Percentiles rank a stretch among this genome's conserved stretches.
These are phyloP conservation scores for Lolium multiflorum DNA, from an alignment of 176 grass and related monocot species.

Conservation along the genomic window DNA sequence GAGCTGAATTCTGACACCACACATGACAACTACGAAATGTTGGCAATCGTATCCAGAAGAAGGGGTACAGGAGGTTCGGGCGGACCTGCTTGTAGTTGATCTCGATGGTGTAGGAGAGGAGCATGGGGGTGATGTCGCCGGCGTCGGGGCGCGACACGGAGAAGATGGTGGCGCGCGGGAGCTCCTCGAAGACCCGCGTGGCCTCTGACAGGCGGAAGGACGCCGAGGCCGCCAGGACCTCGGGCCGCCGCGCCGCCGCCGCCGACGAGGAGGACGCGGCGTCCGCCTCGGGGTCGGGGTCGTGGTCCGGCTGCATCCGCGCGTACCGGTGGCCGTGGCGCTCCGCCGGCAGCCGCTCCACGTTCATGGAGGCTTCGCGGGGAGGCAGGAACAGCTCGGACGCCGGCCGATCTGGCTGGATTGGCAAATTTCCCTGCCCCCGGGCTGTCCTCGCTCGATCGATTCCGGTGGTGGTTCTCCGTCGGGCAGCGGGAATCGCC, in stretches of 20 bases:
- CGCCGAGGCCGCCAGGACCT: slow-evolving; percentile 67
- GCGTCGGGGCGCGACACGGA: slow-evolving; percentile 87
- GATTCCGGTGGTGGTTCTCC: neutral
- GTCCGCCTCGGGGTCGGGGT: slow-evolving; percentile 3
- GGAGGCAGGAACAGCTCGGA: slow-evolving; percentile 4
- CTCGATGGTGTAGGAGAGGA: slow-evolving; percentile 93
- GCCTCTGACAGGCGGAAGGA: slow-evolving; percentile 66
- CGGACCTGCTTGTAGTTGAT: slow-evolving; percentile 91
- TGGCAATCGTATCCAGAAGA: neutral
- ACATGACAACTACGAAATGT: neutral
- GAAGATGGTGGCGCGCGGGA: slow-evolving; percentile 72
- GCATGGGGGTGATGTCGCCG: slow-evolving; percentile 93
- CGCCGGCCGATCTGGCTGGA: slow-evolving; percentile 47
- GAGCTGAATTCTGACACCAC: neutral
- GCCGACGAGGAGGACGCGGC: neutral
- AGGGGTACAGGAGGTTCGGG: neutral
- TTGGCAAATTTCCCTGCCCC: slow-evolving; percentile 13
- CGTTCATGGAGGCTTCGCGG: slow-evolving; percentile 52
- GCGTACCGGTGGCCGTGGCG: slow-evolving; percentile 52
- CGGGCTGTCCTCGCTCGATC: neutral
- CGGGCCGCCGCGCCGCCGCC: slow-evolving; percentile 33
- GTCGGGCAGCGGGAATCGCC: slow-evolving; percentile 33
- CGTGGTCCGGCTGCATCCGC: slow-evolving; percentile 55
- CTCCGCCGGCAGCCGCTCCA: slow-evolving; percentile 52
- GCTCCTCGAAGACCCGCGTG: slow-evolving; percentile 75